phyloP scores from a whole-genome alignment of 1,139 yeast genomes.

The Blastobotrys illinoisensis region DNA sequence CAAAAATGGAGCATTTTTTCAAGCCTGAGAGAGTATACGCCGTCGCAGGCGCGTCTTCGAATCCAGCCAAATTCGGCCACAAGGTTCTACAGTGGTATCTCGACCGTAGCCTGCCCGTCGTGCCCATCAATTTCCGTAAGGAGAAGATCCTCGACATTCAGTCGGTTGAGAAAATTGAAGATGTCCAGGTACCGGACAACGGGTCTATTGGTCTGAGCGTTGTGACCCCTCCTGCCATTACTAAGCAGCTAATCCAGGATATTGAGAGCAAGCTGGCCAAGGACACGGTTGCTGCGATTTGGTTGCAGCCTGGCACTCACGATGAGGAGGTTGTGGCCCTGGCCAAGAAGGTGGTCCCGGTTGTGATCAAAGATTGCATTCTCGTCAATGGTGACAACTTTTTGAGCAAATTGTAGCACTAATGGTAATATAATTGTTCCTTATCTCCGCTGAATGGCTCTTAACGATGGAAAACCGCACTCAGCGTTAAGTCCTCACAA shows the following conservation, averaged over 20 bases:
- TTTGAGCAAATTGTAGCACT: slow-evolving; percentile 28
- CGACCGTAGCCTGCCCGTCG: slow-evolving; percentile 50
- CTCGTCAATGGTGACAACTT: slow-evolving; percentile 62
- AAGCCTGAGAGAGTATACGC: slow-evolving; percentile 48
- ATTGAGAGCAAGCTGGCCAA: slow-evolving; percentile 32
- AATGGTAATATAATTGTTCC: neutral
- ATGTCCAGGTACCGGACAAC: slow-evolving; percentile 30
- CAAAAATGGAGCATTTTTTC: slow-evolving; percentile 41
- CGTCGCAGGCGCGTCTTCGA: slow-evolving; percentile 70
- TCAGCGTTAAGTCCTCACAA: no score
- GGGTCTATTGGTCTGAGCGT: slow-evolving; percentile 37
- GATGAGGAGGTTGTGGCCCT: slow-evolving; percentile 48
- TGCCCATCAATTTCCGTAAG: slow-evolving; percentile 57
- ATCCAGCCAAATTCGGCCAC: slow-evolving; percentile 63
- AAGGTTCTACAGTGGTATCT: slow-evolving; percentile 68
- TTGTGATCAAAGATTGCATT: slow-evolving; percentile 61
- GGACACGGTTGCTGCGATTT: slow-evolving; percentile 47
- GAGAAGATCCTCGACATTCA: slow-evolving; percentile 45
- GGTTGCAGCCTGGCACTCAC: slow-evolving; percentile 84
- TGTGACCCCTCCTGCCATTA: slow-evolving; percentile 67
- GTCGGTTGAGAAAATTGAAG: slow-evolving; percentile 38
- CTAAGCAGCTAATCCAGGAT: slow-evolving; percentile 44
- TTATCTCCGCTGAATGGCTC: neutral
- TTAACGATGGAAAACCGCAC: no score
- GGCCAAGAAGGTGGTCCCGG: slow-evolving; percentile 36